phyloP scores from a whole-genome alignment of 1,284 basidiomycete species.

The Leccinum subrobustum region DNA sequence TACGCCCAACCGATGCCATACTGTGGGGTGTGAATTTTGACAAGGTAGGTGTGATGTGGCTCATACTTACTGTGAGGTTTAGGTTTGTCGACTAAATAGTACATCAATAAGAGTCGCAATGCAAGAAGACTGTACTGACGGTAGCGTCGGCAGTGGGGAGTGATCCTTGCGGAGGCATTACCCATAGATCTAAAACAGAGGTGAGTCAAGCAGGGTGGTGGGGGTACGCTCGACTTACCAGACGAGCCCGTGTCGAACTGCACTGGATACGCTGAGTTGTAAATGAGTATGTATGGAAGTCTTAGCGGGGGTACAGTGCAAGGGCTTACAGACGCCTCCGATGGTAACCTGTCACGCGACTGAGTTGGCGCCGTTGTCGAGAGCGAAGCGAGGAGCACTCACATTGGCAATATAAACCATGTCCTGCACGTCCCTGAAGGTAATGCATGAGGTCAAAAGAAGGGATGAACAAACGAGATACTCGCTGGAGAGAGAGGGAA shows the following conservation, averaged over 20 bases:
- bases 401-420: conserved; percentile 75
- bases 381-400: conserved; percentile 27
- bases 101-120: conserved; percentile 12
- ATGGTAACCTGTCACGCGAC: conserved; percentile 53
- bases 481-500: conserved; percentile 42
- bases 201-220: not conserved
- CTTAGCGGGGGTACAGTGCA: rapidly evolving
- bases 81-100: conserved; percentile 40
- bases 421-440: conserved; percentile 62
- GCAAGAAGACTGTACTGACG: conserved; percentile 39
- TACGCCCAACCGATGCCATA: conserved; percentile 78
- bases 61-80: conserved; percentile 58
- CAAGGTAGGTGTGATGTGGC: not conserved
- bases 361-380: conserved; percentile 2
- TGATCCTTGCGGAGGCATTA: conserved; percentile 50
- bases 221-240: conserved; percentile 50
- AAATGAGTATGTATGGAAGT: not conserved
- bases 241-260: conserved; percentile 83
- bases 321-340: conserved; percentile 52
- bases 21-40: conserved; percentile 36
- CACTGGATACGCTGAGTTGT: conserved; percentile 53
- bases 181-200: conserved; percentile 61
- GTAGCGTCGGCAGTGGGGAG: conserved; percentile 52
- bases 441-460: not conserved
- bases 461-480: conserved; percentile 21